Evolutionary conservation across 116 monocot species (phyloP).

Genomic region (Trichopus zeylanicus): DNA sequence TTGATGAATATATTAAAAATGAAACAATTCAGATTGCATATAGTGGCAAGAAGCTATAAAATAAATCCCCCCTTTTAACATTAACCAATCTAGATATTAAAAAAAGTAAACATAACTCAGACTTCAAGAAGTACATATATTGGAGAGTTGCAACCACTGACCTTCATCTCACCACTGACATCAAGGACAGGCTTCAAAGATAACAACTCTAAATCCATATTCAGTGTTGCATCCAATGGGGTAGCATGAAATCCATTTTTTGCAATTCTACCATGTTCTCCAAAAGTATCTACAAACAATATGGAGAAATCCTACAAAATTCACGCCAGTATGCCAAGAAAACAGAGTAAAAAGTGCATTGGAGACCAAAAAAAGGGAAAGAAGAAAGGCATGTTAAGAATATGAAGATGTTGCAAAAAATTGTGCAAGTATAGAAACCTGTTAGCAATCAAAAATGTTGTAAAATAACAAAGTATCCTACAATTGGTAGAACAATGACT

Average conservation of each 20-base stretch:
- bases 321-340: background rate
- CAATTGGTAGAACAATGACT: too few species aligned
- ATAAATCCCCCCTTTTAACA: too few species aligned
- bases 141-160: constrained; percentile 12
- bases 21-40: background rate
- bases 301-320: background rate
- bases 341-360: too few species aligned
- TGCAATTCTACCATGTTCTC: constrained; percentile 27
- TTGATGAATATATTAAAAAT: background rate
- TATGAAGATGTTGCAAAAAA: too few species aligned
- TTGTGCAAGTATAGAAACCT: too few species aligned
- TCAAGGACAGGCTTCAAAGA: constrained; percentile 56
- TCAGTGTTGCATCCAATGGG: constrained; percentile 33
- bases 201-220: constrained; percentile 49
- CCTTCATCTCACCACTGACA: constrained; percentile 53
- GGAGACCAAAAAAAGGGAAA: background rate
- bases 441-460: too few species aligned
- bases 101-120: too few species aligned
- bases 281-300: constrained; percentile 55
- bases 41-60: background rate
- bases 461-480: too few species aligned
- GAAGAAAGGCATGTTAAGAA: too few species aligned
- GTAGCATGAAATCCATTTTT: constrained; percentile 30
- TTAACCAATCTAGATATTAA: too few species aligned
- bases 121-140: constrained; percentile 2